Percentiles rank a stretch among this genome's conserved stretches.
Evolutionary conservation across 805 yeast species (phyloP).

Genomic region (Hanseniaspora lindneri): DNA sequence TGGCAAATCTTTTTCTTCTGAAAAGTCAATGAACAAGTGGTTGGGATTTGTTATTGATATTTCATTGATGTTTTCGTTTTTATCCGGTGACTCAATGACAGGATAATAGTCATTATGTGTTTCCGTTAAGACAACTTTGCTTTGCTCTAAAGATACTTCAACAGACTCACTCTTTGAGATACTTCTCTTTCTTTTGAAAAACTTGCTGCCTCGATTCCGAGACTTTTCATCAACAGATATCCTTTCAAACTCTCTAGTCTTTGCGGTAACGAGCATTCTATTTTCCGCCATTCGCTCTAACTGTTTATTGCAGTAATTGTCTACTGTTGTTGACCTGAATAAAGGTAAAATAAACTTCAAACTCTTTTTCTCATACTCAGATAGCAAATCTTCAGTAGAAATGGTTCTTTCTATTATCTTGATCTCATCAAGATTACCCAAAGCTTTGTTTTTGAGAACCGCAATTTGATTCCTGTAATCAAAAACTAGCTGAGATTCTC

Average conservation of each 20-base stretch:
- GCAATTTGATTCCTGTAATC: background rate
- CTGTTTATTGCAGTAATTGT: background rate
- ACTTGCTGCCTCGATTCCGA: background rate
- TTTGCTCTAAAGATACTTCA: background rate
- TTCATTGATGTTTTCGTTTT: background rate
- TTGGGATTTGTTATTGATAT: constrained; percentile 4
- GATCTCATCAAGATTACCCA: background rate
- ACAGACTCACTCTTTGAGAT: background rate
- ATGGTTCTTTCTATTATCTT: background rate
- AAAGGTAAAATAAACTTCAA: background rate
- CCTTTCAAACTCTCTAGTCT: too few species aligned
- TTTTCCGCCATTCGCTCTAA: background rate
- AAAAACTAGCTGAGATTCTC: background rate
- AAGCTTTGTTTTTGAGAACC: background rate
- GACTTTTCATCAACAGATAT: too few species aligned
- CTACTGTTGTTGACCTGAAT: background rate
- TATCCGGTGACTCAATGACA: background rate
- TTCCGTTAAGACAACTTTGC: background rate
- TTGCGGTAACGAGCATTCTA: background rate
- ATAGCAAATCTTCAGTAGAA: background rate
- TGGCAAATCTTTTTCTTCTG: constrained; percentile 5
- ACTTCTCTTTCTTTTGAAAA: background rate
- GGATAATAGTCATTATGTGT: background rate
- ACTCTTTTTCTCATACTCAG: background rate
- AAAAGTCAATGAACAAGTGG: constrained; percentile 13